A percentile compares a stretch with the other conserved stretches of the same genome.
These are phyloP conservation scores for Solanum sejunctum DNA, from an alignment of 257 asterid species.

Conservation along the genomic window DNA sequence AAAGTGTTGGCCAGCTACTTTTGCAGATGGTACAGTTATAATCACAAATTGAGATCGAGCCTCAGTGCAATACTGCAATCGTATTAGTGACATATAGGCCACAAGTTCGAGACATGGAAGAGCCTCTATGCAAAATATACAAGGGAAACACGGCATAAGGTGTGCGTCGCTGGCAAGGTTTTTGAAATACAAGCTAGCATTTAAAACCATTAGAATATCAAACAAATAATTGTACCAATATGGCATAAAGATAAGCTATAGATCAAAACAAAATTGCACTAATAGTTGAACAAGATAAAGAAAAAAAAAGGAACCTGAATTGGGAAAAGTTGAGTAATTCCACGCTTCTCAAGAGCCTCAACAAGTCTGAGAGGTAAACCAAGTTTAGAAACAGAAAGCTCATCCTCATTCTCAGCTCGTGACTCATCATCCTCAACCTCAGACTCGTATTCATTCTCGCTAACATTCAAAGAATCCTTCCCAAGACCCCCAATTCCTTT, in stretches of 20 bases:
- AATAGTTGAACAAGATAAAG: neutral
- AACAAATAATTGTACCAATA: neutral
- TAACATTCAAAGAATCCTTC: conserved; percentile 25
- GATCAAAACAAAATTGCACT: neutral
- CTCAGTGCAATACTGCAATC: neutral
- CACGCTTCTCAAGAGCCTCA: conserved; percentile 60
- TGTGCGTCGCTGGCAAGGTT: neutral
- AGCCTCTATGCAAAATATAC: neutral
- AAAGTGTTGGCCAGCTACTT: neutral
- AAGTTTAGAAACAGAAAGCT: conserved; percentile 45
- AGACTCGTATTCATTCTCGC: conserved; percentile 33
- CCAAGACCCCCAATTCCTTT: conserved; percentile 64
- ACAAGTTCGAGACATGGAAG: neutral
- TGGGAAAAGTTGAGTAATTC: conserved; percentile 78
- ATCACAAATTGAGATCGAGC: neutral
- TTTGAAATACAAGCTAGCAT: neutral
- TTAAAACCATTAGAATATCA: neutral
- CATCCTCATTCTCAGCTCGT: conserved; percentile 19
- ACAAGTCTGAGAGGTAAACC: conserved; percentile 75
- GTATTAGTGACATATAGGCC: neutral
- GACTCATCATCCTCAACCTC: conserved; percentile 14
- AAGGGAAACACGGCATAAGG: neutral
- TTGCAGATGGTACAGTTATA: neutral
- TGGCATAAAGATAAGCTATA: neutral
- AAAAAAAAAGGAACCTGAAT: conserved; percentile 38